Base-by-base conservation (phyloP, 345 rosid species). In the Erysimum cheiranthoides region DNA sequence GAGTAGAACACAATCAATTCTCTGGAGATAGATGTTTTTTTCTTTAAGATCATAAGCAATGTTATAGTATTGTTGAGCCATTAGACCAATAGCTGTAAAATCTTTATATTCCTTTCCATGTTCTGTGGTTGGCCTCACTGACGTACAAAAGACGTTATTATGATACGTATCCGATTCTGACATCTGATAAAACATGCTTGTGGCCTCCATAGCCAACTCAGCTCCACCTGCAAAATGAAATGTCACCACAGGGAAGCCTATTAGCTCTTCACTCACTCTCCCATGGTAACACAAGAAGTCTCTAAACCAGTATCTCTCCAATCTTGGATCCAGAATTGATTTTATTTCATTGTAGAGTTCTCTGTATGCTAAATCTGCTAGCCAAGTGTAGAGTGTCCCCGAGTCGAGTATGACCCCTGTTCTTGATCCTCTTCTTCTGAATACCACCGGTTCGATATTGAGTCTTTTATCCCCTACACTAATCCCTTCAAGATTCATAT, bases 161-260 rank as follows among this genome's bases (percentile, higher is more conserved):
- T 73, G 52, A 34, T 73, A 59, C n/a, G 25, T 10, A 25, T 73
- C 75, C 1, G 71, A n/a, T 5, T 73, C 50, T 4, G 32, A n/a
- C 25, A 63, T 65, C 53, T 75, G 83, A 30, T 82, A 80, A 65
- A 90, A 87, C 80, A 87, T 49, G 70, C 88, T 82, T 10, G 57
- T 32, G 0, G 81, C 73, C 14, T 86, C 90, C 71, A 90, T 61
- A 40, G 68, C 87, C 66, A 90, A 47, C 38, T 87, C 89, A 2
- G 88, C 95, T 6, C 85, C 89, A 0, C 68, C 92, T 0, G 81
- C 71, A 4, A 89, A 86, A 32, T 58, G 89, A 47, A 87, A 78
- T 27, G 88, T 79, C 52, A 88, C 80, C 9, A 39, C 61, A 0
- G 95, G 92, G 68, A 90, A 88, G 45, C 87, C 90, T 4, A 35